Base-by-base conservation (phyloP, 495 filamentous ascomycete genomes). In the Zalerion maritima region DNA sequence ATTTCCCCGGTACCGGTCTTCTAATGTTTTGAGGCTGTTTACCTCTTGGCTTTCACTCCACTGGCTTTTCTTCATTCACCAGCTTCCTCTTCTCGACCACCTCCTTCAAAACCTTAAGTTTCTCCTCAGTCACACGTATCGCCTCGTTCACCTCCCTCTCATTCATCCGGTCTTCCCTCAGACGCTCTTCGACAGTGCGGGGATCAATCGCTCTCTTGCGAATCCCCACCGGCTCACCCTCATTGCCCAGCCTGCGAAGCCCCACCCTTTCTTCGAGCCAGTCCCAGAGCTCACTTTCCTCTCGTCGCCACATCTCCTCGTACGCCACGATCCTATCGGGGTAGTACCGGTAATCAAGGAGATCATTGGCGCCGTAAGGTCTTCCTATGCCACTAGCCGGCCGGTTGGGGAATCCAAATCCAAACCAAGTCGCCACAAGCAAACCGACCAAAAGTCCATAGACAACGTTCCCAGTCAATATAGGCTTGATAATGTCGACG, bases 261-360 rank as follows among this genome's bases (percentile, higher is more conserved):
- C 79, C 81, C 1, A 81, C 73, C 8, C 89, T 62, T 33, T 94
- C 80, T 42, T 99, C 89, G 7, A 99, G 58, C 89, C 89, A 99
- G 28, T 79, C 74, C 91, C 91, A 99, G 6, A 97, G 57, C 31
- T 86, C 82, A 40, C 71, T 81, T 47, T 97, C 89, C 44, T 96
- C 89, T 11, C 69, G 57, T 11, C 73, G 67, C 89, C 89, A 97
- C 41, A 94, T 76, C 54, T 93, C 78, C 37, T 96, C 87, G 49
- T 94, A 97, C 4, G 84, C 87, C 14, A 73, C 75, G 11, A 81
- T 47, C 4, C 82, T 68, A 35, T 86, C 73, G 5, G 84, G 69
- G 41, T 57, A 48, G 46, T 57, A 46, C 35, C 50, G 22, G 38
- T 57, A 47, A 28, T 37, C 42, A 34, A 43, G 52, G 25, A 45